A percentile compares a stretch with the other conserved stretches of the same genome.
These are phyloP conservation scores for Carex cristatella DNA, from an alignment of 176 grass and related monocot genomes.

Conservation along the genomic window DNA sequence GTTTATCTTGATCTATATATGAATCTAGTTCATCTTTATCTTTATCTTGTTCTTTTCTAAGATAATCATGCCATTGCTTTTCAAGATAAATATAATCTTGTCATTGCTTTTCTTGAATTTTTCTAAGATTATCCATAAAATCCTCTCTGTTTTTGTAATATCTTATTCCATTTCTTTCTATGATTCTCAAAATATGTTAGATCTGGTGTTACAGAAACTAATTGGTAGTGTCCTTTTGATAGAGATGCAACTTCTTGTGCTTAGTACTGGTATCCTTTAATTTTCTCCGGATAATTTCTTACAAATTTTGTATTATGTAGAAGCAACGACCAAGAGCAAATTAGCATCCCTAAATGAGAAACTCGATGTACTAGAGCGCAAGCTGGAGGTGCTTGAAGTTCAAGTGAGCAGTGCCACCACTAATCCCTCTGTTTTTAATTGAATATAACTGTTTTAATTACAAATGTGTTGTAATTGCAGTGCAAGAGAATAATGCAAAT, in stretches of 20 bases:
- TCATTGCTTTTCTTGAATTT: too few species aligned
- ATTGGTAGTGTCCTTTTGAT: background rate
- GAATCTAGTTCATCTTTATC: too few species aligned
- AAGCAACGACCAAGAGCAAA: constrained; percentile 96
- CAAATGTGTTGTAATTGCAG: background rate
- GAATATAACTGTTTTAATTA: constrained; percentile 2
- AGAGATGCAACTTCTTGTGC: background rate
- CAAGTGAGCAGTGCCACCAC: constrained; percentile 93
- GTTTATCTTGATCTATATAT: too few species aligned
- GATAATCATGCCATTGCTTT: too few species aligned
- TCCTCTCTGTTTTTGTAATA: too few species aligned
- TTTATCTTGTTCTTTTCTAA: too few species aligned
- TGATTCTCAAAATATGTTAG: too few species aligned
- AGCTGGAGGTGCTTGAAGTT: constrained; percentile 85
- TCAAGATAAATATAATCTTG: too few species aligned
- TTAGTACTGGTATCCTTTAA: background rate
- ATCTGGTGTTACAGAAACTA: background rate
- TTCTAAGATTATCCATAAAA: too few species aligned
- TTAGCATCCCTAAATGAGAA: constrained; percentile 79
- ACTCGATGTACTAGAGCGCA: constrained; percentile 76
- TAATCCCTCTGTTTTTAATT: constrained; percentile 90
- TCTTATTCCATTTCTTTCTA: too few species aligned
- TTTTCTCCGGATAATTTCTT: background rate
- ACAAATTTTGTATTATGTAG: constrained; percentile 21
- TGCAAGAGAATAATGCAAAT: background rate